Evolutionary conservation across 805 yeast genomes (phyloP).

Genomic region (Danielia reshetovae): DNA sequence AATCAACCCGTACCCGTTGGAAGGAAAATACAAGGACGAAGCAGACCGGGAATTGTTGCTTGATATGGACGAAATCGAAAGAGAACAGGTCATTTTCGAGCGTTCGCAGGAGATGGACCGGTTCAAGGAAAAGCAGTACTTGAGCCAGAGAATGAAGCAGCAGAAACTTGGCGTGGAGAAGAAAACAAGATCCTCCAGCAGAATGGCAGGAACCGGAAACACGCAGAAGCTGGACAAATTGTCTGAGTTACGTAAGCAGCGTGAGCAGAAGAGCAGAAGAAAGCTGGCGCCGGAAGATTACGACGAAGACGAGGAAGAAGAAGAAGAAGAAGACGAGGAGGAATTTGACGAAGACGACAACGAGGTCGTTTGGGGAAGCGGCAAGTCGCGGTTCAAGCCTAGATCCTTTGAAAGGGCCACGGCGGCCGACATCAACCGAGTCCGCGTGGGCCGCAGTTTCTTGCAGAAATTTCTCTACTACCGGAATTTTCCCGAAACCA

Average conservation of each 20-base stretch:
- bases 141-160: constrained; percentile 76
- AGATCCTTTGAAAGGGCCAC: constrained; percentile 42
- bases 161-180: constrained; percentile 30
- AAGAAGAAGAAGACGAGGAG: constrained; percentile 36
- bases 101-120: constrained; percentile 90
- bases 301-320: constrained; percentile 26
- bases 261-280: constrained; percentile 57
- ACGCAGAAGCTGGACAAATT: constrained; percentile 50
- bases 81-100: constrained; percentile 88
- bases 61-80: constrained; percentile 84
- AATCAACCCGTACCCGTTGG: constrained; percentile 84
- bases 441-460: constrained; percentile 73
- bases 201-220: constrained; percentile 24
- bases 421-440: constrained; percentile 62
- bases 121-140: constrained; percentile 75
- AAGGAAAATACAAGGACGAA: constrained; percentile 85
- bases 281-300: constrained; percentile 20
- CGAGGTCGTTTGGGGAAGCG: constrained; percentile 34
- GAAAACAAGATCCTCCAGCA: constrained; percentile 36
- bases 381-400: constrained; percentile 19
- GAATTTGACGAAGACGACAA: constrained; percentile 42
- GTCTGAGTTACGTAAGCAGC: constrained; percentile 69
- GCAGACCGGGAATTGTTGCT: constrained; percentile 62
- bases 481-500: constrained; percentile 69
- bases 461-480: constrained; percentile 74